These are phyloP conservation scores for Amphicarpaea edgeworthii DNA, from an alignment of 306 rosid genomes.

Conservation along the genomic window DNA sequence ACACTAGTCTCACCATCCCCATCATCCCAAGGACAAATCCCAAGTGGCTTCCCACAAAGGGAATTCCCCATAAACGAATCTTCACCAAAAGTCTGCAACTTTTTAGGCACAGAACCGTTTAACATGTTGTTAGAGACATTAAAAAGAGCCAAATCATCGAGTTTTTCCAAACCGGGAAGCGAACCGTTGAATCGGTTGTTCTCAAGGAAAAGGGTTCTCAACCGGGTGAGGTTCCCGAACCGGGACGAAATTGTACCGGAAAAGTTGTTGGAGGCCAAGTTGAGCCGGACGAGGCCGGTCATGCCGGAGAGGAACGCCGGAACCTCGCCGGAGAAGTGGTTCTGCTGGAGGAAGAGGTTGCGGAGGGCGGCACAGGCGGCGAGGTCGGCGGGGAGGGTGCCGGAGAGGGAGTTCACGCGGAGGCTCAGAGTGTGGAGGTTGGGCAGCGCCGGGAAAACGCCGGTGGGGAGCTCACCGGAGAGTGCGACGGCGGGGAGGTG, in stretches of 20 bases:
- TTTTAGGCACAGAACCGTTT: constrained; percentile 63
- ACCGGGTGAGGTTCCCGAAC: constrained; percentile 52
- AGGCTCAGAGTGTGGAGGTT: constrained; percentile 66
- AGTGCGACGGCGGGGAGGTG: constrained; percentile 69
- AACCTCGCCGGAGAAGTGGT: constrained; percentile 58
- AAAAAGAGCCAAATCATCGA: constrained; percentile 54
- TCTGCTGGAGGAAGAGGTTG: constrained; percentile 67
- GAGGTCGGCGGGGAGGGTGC: constrained; percentile 61
- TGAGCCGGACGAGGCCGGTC: constrained; percentile 55
- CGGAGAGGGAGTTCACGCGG: constrained; percentile 62
- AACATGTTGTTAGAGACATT: constrained; percentile 64
- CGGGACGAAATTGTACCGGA: constrained; percentile 56
- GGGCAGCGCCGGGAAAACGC: constrained; percentile 55
- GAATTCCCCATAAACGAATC: constrained; percentile 61
- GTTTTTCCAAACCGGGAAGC: constrained; percentile 43
- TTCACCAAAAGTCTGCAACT: constrained; percentile 49
- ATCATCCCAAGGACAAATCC: constrained; percentile 50
- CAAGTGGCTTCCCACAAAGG: constrained; percentile 66
- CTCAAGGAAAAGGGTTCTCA: constrained; percentile 62
- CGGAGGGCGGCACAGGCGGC: constrained; percentile 53
- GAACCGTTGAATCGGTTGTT: constrained; percentile 57
- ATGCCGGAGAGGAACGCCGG: constrained; percentile 53
- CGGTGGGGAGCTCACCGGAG: constrained; percentile 59
- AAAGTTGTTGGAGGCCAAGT: constrained; percentile 59
- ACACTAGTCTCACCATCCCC: constrained; percentile 23